These are phyloP conservation scores for Cordyceps sp. DNA, from an alignment of 2,329 filamentous ascomycete species.

Conservation along the genomic window DNA sequence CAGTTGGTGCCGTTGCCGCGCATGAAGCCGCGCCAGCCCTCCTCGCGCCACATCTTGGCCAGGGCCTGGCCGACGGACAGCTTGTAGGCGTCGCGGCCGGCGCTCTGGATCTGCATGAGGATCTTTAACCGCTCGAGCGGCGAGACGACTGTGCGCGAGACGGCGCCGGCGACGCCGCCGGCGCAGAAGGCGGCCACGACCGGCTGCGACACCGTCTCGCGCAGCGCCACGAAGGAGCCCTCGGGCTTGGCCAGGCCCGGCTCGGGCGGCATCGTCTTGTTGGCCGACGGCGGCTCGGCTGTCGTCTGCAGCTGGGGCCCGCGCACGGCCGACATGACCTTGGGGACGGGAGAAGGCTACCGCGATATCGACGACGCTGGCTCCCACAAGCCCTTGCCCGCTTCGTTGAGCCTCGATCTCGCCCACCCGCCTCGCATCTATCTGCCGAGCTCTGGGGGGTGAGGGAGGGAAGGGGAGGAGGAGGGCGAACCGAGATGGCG, in stretches of 20 bases:
- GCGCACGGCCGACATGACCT: slow-evolving; percentile 16
- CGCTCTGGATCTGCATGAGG: slow-evolving; percentile 89
- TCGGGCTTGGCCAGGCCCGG: too few species aligned
- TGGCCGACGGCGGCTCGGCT: slow-evolving; percentile 11
- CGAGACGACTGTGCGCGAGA: slow-evolving; percentile 94
- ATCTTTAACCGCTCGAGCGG: slow-evolving; percentile 94
- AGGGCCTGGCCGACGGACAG: slow-evolving; percentile 79
- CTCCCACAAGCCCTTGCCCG: slow-evolving; percentile 6
- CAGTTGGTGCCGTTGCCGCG: slow-evolving; percentile 96
- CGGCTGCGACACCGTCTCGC: slow-evolving; percentile 54
- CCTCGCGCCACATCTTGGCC: slow-evolving; percentile 89
- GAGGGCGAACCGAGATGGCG: too few species aligned
- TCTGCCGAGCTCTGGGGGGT: too few species aligned
- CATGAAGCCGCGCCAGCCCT: slow-evolving; percentile 96
- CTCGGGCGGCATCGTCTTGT: slow-evolving; percentile 11
- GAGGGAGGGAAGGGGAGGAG: too few species aligned
- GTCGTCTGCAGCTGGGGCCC: slow-evolving; percentile 4
- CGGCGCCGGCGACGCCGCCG: slow-evolving; percentile 83
- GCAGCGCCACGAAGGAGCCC: slow-evolving; percentile 17
- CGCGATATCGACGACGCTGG: too few species aligned
- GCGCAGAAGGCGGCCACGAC: slow-evolving; percentile 85
- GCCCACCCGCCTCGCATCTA: too few species aligned
- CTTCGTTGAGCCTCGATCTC: slow-evolving; percentile 3
- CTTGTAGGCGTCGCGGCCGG: slow-evolving; percentile 81
- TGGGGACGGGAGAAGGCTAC: too few species aligned